Evolutionary conservation across 345 rosid genomes (phyloP).

Genomic region (Pugionium cornutum): DNA sequence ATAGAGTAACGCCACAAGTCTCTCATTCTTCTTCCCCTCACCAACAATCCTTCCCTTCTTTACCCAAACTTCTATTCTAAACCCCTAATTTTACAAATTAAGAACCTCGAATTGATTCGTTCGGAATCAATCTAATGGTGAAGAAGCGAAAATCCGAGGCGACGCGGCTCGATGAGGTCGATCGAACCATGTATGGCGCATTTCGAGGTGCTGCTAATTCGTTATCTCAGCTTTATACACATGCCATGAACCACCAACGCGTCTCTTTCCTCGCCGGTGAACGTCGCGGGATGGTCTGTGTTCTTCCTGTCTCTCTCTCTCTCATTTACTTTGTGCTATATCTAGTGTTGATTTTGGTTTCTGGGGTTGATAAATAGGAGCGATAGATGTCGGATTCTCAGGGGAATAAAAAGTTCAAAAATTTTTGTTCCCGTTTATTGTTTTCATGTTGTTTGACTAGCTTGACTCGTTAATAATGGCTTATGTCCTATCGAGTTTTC

Average conservation of each 20-base stretch:
- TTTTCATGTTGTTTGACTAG: neutral
- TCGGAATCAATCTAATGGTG: constrained; percentile 46
- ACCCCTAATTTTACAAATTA: constrained; percentile 24
- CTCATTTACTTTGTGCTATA: neutral
- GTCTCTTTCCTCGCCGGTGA: constrained; percentile 81
- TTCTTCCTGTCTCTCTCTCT: neutral
- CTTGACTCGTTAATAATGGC: neutral
- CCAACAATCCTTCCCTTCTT: constrained; percentile 21
- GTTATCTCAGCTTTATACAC: constrained; percentile 86
- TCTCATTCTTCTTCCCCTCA: constrained; percentile 20
- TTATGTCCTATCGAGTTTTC: neutral
- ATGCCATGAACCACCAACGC: constrained; percentile 75
- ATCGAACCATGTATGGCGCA: constrained; percentile 80
- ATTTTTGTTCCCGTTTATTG: neutral
- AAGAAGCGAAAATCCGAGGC: constrained; percentile 92
- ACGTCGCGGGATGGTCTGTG: constrained; percentile 64
- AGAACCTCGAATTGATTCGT: constrained; percentile 6
- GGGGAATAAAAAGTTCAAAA: neutral
- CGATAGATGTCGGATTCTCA: neutral
- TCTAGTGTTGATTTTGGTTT: neutral
- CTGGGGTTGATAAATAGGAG: neutral
- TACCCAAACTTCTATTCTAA: neutral
- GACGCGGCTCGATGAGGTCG: constrained; percentile 85
- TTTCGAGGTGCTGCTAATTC: constrained; percentile 96
- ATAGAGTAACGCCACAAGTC: constrained; percentile 31